A percentile compares a stretch with the other conserved stretches of the same genome.
Conservation (phyloP, 805 yeast genomes). For the Kurtzmaniella fragi region DNA sequence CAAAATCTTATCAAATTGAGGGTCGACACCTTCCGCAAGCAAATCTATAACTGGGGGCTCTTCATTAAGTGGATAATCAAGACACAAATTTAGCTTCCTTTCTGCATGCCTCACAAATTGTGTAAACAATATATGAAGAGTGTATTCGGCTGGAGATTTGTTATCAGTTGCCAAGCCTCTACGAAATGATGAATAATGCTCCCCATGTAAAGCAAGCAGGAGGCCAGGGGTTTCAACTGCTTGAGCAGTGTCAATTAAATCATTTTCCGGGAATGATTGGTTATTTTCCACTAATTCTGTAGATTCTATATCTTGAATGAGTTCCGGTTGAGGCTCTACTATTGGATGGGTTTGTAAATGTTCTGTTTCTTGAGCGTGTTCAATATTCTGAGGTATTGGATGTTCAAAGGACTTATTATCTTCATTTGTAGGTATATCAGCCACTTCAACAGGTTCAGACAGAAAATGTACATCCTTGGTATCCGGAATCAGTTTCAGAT, state of each 20-base stretch:
- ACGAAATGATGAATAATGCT: constrained; percentile 28
- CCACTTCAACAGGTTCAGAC: no score
- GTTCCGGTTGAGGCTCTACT: constrained; percentile 10
- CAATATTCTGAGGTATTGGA: no score
- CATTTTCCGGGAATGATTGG: no score
- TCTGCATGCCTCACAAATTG: constrained; percentile 95
- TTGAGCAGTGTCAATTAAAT: no score
- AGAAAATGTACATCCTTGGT: no score
- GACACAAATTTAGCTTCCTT: constrained; percentile 69
- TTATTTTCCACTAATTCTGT: constrained; percentile 20
- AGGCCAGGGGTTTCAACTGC: no score
- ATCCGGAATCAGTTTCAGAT: no score
- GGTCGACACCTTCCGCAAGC: constrained; percentile 81
- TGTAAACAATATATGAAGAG: constrained; percentile 89
- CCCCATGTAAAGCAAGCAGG: constrained; percentile 17
- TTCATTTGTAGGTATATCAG: no score
- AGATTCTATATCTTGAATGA: constrained; percentile 10
- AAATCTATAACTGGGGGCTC: constrained; percentile 80
- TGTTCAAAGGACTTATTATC: background rate
- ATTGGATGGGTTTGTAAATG: background rate
- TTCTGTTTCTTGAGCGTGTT: background rate
- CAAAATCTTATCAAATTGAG: constrained; percentile 79
- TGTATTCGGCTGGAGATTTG: constrained; percentile 81
- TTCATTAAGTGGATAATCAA: constrained; percentile 55
- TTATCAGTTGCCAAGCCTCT: constrained; percentile 46